A percentile compares a stretch with the other conserved stretches of the same genome.
Evolutionary conservation across 164 flowering plant genomes (phyloP).

Genomic region (Macadamia tetraphylla): DNA sequence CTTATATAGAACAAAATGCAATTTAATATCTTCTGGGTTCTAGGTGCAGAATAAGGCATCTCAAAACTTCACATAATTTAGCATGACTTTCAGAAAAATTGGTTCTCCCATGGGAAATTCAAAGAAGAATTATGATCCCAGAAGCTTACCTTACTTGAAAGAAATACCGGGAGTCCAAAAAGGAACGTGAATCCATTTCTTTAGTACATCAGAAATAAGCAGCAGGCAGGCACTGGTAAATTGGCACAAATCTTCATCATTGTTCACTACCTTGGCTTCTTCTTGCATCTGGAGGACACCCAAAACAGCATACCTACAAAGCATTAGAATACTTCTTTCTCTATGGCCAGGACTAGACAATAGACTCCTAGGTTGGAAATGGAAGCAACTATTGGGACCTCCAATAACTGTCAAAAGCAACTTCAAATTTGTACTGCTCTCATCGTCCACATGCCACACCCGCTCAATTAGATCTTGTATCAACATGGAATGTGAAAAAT

Average conservation of each 20-base stretch:
- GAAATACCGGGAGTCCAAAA: constrained; percentile 48
- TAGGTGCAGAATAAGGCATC: background rate
- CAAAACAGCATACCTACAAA: constrained; percentile 47
- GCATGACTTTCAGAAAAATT: background rate
- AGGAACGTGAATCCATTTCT: constrained; percentile 49
- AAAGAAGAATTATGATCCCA: background rate
- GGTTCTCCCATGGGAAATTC: background rate
- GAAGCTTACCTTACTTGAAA: constrained; percentile 57
- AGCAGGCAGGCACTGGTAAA: constrained; percentile 24
- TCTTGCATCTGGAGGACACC: constrained; percentile 31
- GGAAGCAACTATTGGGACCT: constrained; percentile 24
- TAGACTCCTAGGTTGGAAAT: constrained; percentile 25
- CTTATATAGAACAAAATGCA: too few relatives aligned
- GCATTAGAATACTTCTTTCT: constrained; percentile 28
- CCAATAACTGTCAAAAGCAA: constrained; percentile 30
- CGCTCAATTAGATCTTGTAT: constrained; percentile 46
- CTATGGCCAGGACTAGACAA: constrained; percentile 19
- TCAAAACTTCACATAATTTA: background rate
- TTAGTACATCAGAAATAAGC: constrained; percentile 29
- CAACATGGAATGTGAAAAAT: constrained; percentile 21
- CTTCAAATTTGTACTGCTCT: constrained; percentile 35
- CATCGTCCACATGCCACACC: constrained; percentile 39
- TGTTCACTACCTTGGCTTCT: constrained; percentile 20
- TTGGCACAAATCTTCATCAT: constrained; percentile 16
- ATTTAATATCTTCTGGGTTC: too few relatives aligned